A percentile compares a stretch with the other conserved stretches of the same genome.
Conservation (phyloP, 805 yeast genomes). For the Teunomyces pallodes region DNA sequence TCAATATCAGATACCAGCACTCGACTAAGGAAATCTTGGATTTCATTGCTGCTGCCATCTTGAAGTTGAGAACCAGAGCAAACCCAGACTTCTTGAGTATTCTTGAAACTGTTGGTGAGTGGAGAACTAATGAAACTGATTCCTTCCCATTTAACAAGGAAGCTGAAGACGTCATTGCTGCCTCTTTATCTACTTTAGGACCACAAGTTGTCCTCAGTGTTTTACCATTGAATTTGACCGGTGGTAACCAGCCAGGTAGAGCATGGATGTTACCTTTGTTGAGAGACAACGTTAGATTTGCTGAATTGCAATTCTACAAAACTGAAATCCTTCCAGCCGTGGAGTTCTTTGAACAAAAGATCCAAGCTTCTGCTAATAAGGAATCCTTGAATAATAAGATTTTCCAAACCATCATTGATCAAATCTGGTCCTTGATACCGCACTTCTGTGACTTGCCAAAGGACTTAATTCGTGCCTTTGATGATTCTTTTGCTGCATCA, state of each 20-base stretch:
- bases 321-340: slow-evolving; percentile 64
- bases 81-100: slow-evolving; percentile 69
- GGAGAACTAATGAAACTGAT: slow-evolving; percentile 77
- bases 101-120: slow-evolving; percentile 72
- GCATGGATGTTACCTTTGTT: slow-evolving; percentile 93
- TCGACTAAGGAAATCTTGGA: slow-evolving; percentile 75
- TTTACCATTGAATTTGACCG: slow-evolving; percentile 76
- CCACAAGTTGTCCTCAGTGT: slow-evolving; percentile 75
- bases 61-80: slow-evolving; percentile 60
- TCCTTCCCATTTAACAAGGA: slow-evolving; percentile 67
- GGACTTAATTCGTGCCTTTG: slow-evolving; percentile 65
- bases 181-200: slow-evolving; percentile 78
- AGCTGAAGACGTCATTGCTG: slow-evolving; percentile 76
- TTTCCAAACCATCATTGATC: slow-evolving; percentile 82
- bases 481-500: slow-evolving; percentile 72
- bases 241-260: slow-evolving; percentile 67
- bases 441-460: slow-evolving; percentile 83
- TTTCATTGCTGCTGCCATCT: slow-evolving; percentile 59
- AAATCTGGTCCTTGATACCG: slow-evolving; percentile 89
- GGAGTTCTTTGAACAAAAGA: slow-evolving; percentile 50
- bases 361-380: slow-evolving; percentile 41
- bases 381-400: slow-evolving; percentile 72
- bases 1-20: slow-evolving; percentile 71
- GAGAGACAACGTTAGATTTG: slow-evolving; percentile 78
- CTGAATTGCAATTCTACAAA: slow-evolving; percentile 64